Evolutionary conservation across 352 stramenopile species (phyloP).

Genomic region (Pythium insidiosum): DNA sequence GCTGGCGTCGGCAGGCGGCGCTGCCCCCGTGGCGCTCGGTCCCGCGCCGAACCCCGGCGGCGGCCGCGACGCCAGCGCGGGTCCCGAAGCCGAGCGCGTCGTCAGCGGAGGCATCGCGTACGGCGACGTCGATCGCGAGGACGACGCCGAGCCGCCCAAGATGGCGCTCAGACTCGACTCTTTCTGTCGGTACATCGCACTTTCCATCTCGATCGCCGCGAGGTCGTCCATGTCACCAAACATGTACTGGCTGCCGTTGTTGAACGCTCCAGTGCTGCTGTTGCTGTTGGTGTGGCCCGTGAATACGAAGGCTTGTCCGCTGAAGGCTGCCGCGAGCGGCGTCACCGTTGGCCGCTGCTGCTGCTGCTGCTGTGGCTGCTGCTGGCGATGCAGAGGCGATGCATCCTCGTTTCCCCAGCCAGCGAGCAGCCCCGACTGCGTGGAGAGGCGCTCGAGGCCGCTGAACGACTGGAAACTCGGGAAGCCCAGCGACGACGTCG

Average conservation of each 20-base stretch:
- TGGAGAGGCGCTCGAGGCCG: slow-evolving; percentile 30
- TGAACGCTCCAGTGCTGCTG: too few relatives aligned
- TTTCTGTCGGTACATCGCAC: slow-evolving; percentile 54
- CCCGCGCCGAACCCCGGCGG: slow-evolving; percentile 18
- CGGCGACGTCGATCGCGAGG: slow-evolving; percentile 1
- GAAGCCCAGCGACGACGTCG: slow-evolving; percentile 44
- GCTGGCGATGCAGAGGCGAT: too few relatives aligned
- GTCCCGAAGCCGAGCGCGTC: slow-evolving; percentile 13
- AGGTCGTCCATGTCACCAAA: slow-evolving; percentile 61
- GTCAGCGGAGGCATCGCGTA: not conserved
- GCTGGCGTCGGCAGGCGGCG: slow-evolving; percentile 1
- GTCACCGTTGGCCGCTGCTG: slow-evolving; percentile 1
- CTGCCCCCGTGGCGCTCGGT: too few relatives aligned
- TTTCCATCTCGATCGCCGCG: slow-evolving; percentile 61
- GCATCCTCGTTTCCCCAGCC: slow-evolving; percentile 57
- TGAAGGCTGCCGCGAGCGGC: not conserved
- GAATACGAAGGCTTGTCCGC: slow-evolving; percentile 4
- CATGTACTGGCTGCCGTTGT: slow-evolving; percentile 6
- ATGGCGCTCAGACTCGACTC: slow-evolving; percentile 72
- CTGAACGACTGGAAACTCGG: slow-evolving; percentile 58
- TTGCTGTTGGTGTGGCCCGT: too few relatives aligned
- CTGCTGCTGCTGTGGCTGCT: too few relatives aligned
- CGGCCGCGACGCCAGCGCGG: slow-evolving; percentile 17
- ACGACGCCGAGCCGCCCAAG: slow-evolving; percentile 19
- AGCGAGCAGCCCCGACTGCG: slow-evolving; percentile 23